phyloP scores from a whole-genome alignment of 225 moss, liverwort and hornwort genomes.

The Neckera pumila region DNA sequence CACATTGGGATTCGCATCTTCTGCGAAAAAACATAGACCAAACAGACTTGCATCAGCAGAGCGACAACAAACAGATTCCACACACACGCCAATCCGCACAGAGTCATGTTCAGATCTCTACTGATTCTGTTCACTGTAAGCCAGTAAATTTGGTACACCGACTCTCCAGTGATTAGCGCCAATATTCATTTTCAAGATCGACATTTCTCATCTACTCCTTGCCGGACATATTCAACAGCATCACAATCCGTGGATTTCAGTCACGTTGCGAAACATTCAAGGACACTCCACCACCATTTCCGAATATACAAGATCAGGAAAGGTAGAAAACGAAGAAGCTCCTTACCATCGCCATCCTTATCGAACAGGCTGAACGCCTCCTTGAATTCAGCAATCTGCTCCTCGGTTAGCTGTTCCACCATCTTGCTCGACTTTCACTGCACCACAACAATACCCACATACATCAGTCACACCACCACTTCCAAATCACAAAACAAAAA shows the following conservation, averaged over 20 bases:
- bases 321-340: neutral
- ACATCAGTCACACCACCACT: neutral
- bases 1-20: neutral
- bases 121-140: neutral
- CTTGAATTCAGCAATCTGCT: slow-evolving; percentile 92
- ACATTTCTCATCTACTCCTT: neutral
- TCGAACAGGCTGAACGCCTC: slow-evolving; percentile 89
- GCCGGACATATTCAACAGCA: neutral
- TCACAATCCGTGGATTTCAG: neutral
- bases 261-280: neutral
- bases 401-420: slow-evolving; percentile 86
- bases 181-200: no score
- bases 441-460: neutral
- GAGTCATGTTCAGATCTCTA: neutral
- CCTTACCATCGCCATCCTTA: slow-evolving; percentile 81
- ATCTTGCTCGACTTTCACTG: slow-evolving; percentile 34
- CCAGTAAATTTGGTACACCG: neutral
- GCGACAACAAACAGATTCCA: neutral
- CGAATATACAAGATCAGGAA: neutral
- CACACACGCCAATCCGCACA: neutral
- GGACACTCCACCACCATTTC: neutral
- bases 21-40: neutral
- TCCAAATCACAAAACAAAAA: neutral
- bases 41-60: neutral
- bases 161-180: no score